phyloP scores from a whole-genome alignment of 257 asterid genomes.

The Nicotiana tabacum region DNA sequence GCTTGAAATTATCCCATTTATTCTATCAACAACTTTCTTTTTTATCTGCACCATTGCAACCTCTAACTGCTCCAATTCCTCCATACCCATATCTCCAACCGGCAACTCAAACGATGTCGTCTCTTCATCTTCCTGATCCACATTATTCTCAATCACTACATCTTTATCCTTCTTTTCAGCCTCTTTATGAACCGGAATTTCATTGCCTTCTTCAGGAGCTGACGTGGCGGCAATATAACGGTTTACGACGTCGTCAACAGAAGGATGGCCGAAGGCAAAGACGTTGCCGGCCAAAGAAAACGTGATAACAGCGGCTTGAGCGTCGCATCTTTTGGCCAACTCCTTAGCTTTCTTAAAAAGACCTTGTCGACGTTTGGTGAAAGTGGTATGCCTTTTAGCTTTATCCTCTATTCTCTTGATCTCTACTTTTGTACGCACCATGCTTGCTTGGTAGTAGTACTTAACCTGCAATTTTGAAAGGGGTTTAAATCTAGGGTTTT shows the following conservation, averaged over 20 bases:
- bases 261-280: conserved; percentile 32
- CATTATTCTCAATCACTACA: background rate
- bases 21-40: conserved; percentile 17
- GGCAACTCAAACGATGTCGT: background rate
- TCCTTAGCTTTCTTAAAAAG: conserved; percentile 34
- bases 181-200: background rate
- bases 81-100: conserved; percentile 1
- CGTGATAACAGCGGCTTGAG: conserved; percentile 27
- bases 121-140: background rate
- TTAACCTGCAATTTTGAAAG: background rate
- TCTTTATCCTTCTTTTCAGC: background rate
- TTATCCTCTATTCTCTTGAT: conserved; percentile 36
- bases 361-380: conserved; percentile 49
- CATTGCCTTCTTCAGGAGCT: background rate
- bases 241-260: conserved; percentile 17
- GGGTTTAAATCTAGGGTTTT: background rate
- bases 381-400: conserved; percentile 38
- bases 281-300: conserved; percentile 38
- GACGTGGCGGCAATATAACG: conserved; percentile 18
- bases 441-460: background rate
- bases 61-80: conserved; percentile 22
- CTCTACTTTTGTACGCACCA: conserved; percentile 30
- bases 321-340: conserved; percentile 14
- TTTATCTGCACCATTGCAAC: conserved; percentile 13
- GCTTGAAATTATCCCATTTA: background rate